Evolutionary conservation across 768 basidiomycete species (phyloP).

Genomic region (Cystobasidium ongulense): DNA sequence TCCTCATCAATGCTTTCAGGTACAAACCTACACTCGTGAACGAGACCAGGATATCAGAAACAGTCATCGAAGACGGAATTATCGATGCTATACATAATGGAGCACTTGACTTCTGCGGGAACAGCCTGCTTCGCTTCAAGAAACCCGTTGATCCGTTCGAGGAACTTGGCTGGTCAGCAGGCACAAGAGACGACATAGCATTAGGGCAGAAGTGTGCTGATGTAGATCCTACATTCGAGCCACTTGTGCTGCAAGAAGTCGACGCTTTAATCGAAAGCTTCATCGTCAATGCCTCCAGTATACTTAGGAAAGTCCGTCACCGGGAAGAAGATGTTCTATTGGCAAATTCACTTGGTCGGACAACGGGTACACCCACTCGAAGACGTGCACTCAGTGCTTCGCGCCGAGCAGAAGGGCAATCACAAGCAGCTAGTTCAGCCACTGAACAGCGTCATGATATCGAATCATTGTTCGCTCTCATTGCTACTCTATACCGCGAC

Average conservation of each 20-base stretch:
- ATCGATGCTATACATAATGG: constrained; percentile 77
- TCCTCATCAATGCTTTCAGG: constrained; percentile 67
- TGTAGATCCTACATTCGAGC: constrained; percentile 51
- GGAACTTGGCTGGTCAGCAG: constrained; percentile 39
- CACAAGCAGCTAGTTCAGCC: constrained; percentile 40
- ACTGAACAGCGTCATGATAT: constrained; percentile 66
- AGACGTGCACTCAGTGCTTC: constrained; percentile 30
- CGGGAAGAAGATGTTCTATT: constrained; percentile 75
- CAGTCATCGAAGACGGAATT: constrained; percentile 64
- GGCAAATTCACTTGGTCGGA: constrained; percentile 56
- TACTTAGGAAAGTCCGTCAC: constrained; percentile 59
- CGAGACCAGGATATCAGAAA: constrained; percentile 57
- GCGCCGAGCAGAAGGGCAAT: constrained; percentile 25
- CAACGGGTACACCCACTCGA: constrained; percentile 49
- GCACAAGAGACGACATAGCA: constrained; percentile 25
- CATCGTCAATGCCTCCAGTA: constrained; percentile 43
- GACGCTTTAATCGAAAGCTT: constrained; percentile 62
- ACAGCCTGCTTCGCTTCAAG: constrained; percentile 57
- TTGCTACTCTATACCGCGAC: constrained; percentile 68
- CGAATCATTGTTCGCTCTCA: constrained; percentile 71
- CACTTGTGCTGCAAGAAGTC: constrained; percentile 56
- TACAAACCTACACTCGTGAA: constrained; percentile 59
- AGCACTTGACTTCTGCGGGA: constrained; percentile 63
- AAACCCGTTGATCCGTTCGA: constrained; percentile 47
- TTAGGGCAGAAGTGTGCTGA: background rate